Evolutionary conservation across 2,329 filamentous ascomycete species (phyloP), one percentile per base, ranked within the genome.

Genomic region (Ambrosiella beaveri): DNA sequence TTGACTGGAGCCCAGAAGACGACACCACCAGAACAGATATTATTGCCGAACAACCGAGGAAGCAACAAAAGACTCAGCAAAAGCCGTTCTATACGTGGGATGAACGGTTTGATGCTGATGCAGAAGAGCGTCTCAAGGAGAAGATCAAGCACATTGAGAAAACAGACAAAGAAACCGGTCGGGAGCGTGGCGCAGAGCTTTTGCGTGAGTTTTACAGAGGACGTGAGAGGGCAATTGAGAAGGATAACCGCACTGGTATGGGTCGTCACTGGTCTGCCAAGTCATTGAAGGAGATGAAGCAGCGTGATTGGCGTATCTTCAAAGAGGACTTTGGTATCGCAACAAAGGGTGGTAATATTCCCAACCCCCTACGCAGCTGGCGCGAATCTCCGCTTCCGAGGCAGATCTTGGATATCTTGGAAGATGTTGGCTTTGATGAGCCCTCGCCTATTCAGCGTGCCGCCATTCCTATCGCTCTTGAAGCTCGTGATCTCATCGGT

Each of bases 291-390:
- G 87, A 95, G 65, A 98, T 98, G 93, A 86, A 88, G 62, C 90
- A 97, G 71, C 79, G 93, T 68, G 93, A 98, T 71, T 98, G 93
- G 93, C 87, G 93, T 67, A 97, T 98, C 65, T 96, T 98, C 81
- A 98, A 97, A 72, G 93, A 97, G 70, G 90, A 98, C 70, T 97
- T 95, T 73, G 94, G 93, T 65, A 98, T 98, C 68, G 78, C 85
- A 45, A 96, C 89, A 7, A 97, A 95, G 70, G 93, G 93, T 59
- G 91, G 91, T 49, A 78, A 79, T 35, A 88, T 97, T 58, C 93
- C 93, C 0, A 91, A 97, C 65, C 93, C 93, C 0, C 97, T 98
- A 90, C 88, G 93, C 54, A 88, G 77, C 64, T 98, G 93, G 93
- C 68, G 79, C 52, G 93, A 98, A 70, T 95, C 90, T 2, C 77